phyloP scores from a whole-genome alignment of 768 basidiomycete species.

The Xanthoconium purpureum region DNA sequence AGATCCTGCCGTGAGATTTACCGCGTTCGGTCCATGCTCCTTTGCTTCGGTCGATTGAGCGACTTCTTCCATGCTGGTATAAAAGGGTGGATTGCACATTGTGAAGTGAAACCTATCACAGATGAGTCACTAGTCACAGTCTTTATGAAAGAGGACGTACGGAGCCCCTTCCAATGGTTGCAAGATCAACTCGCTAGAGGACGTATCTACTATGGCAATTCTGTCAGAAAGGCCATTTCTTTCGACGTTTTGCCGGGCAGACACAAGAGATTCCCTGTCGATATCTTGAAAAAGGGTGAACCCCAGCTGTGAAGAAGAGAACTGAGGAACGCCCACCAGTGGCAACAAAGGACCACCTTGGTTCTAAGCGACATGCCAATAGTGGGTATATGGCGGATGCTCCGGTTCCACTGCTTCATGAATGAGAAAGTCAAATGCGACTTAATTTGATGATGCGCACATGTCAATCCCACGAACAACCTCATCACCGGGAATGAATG shows the following conservation, averaged over 20 bases:
- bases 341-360: conserved; percentile 58
- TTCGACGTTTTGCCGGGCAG: conserved; percentile 56
- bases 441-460: conserved; percentile 39
- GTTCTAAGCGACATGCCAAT: conserved; percentile 54
- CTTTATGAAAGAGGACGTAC: neutral
- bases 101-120: conserved; percentile 62
- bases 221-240: conserved; percentile 52
- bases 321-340: conserved; percentile 49
- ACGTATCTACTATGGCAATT: conserved; percentile 46
- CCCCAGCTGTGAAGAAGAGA: neutral
- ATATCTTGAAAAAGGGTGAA: conserved; percentile 50
- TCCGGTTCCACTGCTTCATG: conserved; percentile 71
- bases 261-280: conserved; percentile 56
- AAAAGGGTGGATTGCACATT: conserved; percentile 98
- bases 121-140: neutral
- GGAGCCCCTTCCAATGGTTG: conserved; percentile 18
- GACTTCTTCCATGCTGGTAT: conserved; percentile 71
- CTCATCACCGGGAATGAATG: conserved; percentile 20
- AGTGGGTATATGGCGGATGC: conserved; percentile 89
- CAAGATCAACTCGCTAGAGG: conserved; percentile 43
- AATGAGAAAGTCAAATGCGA: neutral
- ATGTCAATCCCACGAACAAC: conserved; percentile 65
- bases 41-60: conserved; percentile 57
- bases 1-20: conserved; percentile 33
- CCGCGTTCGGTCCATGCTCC: conserved; percentile 64